Percentiles rank a stretch among this genome's conserved stretches.
phyloP scores from a whole-genome alignment of 208 protist species.

The Wallacemonas rigidus region DNA sequence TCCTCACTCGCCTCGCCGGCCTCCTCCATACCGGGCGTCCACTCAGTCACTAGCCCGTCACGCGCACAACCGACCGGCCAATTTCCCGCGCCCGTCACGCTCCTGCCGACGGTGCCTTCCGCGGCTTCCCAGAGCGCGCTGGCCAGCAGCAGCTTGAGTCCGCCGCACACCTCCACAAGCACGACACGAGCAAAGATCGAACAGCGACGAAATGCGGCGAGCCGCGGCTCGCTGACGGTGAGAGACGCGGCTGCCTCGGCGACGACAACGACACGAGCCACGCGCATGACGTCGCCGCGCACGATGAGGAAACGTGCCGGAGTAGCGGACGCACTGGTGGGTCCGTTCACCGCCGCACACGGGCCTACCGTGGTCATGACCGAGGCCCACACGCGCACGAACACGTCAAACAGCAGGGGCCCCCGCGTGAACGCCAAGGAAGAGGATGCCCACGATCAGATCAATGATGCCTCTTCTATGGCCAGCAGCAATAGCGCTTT shows the following conservation, averaged over 20 bases:
- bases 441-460: not conserved
- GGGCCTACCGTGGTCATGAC: not conserved
- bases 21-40: not conserved
- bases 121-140: not conserved
- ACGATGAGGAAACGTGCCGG: not conserved
- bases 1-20: not conserved
- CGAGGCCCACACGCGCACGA: too few relatives aligned
- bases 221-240: conserved; percentile 1
- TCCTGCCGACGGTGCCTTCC: not conserved
- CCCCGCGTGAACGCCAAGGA: not conserved
- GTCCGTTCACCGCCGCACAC: not conserved
- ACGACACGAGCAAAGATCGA: conserved; percentile 11
- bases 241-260: not conserved
- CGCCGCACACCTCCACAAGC: not conserved
- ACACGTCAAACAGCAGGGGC: too few relatives aligned
- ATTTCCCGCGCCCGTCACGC: conserved; percentile 2
- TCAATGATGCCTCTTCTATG: not conserved
- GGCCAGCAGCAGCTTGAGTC: not conserved
- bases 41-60: conserved; percentile 1
- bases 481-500: conserved; percentile 11
- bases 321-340: not conserved
- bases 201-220: conserved; percentile 15
- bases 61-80: not conserved
- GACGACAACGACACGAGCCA: not conserved
- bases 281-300: not conserved